Conservation (phyloP, 345 rosid genomes). For the Raphanus sativus region DNA sequence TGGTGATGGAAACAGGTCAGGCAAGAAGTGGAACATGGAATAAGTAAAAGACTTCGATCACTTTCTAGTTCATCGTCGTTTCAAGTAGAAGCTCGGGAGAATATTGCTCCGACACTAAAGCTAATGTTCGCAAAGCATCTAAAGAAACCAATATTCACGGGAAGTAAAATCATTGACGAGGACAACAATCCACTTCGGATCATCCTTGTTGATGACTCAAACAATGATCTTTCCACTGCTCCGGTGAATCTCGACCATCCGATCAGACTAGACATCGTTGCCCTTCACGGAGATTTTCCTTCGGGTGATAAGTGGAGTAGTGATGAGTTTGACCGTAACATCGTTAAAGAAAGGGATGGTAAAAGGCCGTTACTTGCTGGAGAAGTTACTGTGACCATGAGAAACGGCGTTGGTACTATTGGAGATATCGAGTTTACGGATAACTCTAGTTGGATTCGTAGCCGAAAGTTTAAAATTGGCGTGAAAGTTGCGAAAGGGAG, state of each 20-base stretch:
- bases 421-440: constrained; percentile 84
- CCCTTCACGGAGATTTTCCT: constrained; percentile 81
- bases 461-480: constrained; percentile 76
- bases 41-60: constrained; percentile 39
- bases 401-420: constrained; percentile 52
- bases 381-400: constrained; percentile 50
- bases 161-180: constrained; percentile 58
- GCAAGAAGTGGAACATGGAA: constrained; percentile 69
- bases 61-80: constrained; percentile 37
- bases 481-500: constrained; percentile 60
- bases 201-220: constrained; percentile 44
- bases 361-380: constrained; percentile 89
- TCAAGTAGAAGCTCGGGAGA: constrained; percentile 30
- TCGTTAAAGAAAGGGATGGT: constrained; percentile 75
- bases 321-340: constrained; percentile 58
- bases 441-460: constrained; percentile 88
- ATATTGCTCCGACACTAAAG: constrained; percentile 11
- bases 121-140: constrained; percentile 28
- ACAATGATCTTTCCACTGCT: constrained; percentile 17
- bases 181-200: constrained; percentile 55
- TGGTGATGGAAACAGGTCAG: constrained; percentile 50
- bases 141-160: constrained; percentile 55
- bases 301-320: constrained; percentile 52
- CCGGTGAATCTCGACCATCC: constrained; percentile 46
- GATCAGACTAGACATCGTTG: constrained; percentile 66